Percentiles rank a stretch among this genome's conserved stretches.
phyloP scores from a whole-genome alignment of 768 basidiomycete genomes.

The Terana coerulea region DNA sequence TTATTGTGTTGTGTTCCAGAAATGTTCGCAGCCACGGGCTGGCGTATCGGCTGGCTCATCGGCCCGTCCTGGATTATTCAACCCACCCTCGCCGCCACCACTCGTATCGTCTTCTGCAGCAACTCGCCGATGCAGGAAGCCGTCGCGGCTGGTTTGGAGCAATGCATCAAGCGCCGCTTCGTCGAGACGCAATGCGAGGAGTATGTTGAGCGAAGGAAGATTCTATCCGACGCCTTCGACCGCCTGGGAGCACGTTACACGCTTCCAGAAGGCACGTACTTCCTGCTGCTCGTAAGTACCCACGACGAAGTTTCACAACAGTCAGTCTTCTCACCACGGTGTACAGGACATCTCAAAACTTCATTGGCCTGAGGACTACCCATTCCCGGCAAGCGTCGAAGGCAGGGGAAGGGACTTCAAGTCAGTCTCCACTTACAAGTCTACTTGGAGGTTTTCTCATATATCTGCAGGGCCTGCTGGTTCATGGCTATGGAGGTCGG shows the following conservation, averaged over 20 bases:
- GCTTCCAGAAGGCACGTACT: slow-evolving; percentile 87
- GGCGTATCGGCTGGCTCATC: slow-evolving; percentile 97
- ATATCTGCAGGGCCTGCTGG: slow-evolving; percentile 73
- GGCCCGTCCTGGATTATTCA: slow-evolving; percentile 78
- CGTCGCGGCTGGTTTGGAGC: slow-evolving; percentile 83
- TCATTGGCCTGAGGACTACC: slow-evolving; percentile 79
- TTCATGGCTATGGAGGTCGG: slow-evolving; percentile 89
- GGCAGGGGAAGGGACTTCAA: slow-evolving; percentile 87
- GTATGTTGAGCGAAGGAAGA: slow-evolving; percentile 73
- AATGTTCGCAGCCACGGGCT: slow-evolving; percentile 95
- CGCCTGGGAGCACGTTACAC: slow-evolving; percentile 80
- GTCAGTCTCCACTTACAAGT: slow-evolving; percentile 35
- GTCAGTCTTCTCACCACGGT: not conserved
- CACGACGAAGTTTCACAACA: not conserved
- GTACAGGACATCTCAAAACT: slow-evolving; percentile 71
- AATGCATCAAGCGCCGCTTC: slow-evolving; percentile 66
- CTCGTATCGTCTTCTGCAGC: slow-evolving; percentile 92
- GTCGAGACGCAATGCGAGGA: slow-evolving; percentile 73
- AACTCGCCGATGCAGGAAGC: slow-evolving; percentile 97
- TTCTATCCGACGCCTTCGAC: slow-evolving; percentile 82
- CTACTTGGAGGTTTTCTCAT: slow-evolving; percentile 5
- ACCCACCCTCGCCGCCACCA: slow-evolving; percentile 86
- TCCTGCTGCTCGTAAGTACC: slow-evolving; percentile 69
- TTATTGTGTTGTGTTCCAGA: slow-evolving; percentile 43
- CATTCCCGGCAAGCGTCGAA: slow-evolving; percentile 69